Conservation (phyloP, 371 early-diverging fungal species). For the Circinella umbellata region DNA sequence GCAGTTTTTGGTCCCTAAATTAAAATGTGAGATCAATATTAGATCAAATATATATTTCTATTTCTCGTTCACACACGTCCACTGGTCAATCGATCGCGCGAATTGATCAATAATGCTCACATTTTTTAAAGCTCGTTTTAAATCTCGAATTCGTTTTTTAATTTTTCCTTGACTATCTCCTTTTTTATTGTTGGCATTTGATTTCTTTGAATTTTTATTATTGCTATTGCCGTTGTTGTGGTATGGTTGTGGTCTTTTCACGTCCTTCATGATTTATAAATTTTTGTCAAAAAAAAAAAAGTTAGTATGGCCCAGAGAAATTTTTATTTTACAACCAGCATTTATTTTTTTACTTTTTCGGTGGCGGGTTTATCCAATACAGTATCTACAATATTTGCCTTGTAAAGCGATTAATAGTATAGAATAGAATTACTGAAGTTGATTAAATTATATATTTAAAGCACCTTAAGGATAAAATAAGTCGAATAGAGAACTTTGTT, state of each 20-base stretch:
- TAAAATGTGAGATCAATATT: not conserved
- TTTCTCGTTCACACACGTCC: too few species aligned
- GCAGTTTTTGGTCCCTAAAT: constrained; percentile 11
- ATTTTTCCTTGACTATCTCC: constrained; percentile 20
- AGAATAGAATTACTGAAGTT: too few species aligned
- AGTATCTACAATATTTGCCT: too few species aligned
- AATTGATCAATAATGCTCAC: constrained; percentile 4
- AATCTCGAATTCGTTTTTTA: constrained; percentile 42
- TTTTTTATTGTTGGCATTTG: constrained; percentile 4
- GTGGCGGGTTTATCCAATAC: too few species aligned
- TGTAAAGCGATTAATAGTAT: too few species aligned
- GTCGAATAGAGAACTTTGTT: too few species aligned
- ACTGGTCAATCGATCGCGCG: not conserved
- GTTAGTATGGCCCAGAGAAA: too few species aligned
- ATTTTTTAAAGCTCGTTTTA: constrained; percentile 26
- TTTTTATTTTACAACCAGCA: too few species aligned
- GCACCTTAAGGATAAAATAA: too few species aligned
- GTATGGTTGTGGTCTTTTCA: constrained; percentile 1
- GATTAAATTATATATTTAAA: too few species aligned
- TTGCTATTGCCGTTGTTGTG: not conserved
- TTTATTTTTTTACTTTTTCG: too few species aligned
- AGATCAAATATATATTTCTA: not conserved
- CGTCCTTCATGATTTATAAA: not conserved
- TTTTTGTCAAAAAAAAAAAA: not conserved
- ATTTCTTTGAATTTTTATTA: not conserved